phyloP scores from a whole-genome alignment of 225 moss, liverwort and hornwort genomes.

The Sphagnum contortum region DNA sequence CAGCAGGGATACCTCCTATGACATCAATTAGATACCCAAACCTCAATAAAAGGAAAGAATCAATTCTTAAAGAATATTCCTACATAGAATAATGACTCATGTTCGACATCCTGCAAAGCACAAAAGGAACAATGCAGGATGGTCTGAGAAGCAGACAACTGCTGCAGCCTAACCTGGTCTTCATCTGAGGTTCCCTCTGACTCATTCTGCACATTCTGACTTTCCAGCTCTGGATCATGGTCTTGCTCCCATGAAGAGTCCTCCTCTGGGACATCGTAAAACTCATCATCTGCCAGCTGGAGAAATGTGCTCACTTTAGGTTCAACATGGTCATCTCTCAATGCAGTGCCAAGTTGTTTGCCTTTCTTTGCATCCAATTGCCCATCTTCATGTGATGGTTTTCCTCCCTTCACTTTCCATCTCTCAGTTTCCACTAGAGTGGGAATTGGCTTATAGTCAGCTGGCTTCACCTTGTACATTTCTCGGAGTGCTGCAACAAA shows the following conservation, averaged over 20 bases:
- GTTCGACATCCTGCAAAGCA: too few species aligned
- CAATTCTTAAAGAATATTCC: too few species aligned
- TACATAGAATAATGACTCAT: too few species aligned
- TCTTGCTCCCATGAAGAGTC: constrained; percentile 51
- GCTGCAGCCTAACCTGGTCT: constrained; percentile 34
- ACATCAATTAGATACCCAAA: too few species aligned
- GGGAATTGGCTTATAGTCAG: constrained; percentile 29
- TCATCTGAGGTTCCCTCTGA: constrained; percentile 60
- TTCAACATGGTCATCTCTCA: too few species aligned
- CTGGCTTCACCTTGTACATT: constrained; percentile 66
- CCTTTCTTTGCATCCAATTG: constrained; percentile 13
- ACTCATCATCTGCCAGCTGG: constrained; percentile 86
- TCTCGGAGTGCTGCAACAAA: constrained; percentile 69
- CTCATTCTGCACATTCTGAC: constrained; percentile 24
- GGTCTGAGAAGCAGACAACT: too few species aligned
- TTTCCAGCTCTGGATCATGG: constrained; percentile 23
- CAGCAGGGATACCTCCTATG: too few species aligned
- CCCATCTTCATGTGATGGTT: neutral
- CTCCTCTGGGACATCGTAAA: constrained; percentile 90
- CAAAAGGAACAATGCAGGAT: too few species aligned
- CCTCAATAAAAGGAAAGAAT: too few species aligned
- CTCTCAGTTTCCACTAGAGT: constrained; percentile 13
- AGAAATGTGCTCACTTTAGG: constrained; percentile 45
- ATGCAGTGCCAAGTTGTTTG: constrained; percentile 1
- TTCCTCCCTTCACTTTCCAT: constrained; percentile 12